Evolutionary conservation across 371 early-diverging fungal genomes (phyloP), one percentile per base, ranked within the genome.

Genomic region (Actinomortierella ambigua): DNA sequence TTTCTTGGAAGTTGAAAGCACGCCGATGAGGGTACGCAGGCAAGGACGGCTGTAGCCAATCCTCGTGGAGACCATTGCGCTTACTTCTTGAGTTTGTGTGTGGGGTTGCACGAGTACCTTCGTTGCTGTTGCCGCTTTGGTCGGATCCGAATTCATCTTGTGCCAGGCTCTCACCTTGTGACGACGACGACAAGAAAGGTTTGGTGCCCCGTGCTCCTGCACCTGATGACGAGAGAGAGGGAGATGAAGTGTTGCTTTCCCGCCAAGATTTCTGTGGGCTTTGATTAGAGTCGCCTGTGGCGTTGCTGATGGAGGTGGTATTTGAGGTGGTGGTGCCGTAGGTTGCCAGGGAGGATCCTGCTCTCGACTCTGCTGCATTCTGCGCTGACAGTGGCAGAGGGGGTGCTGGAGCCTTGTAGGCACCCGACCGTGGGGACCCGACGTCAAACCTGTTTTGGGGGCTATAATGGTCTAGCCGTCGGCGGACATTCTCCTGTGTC

Each of bases 371-470:
- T n/a, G n/a, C n/a, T n/a, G n/a, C n/a, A n/a, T n/a, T n/a, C n/a
- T n/a, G 62, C 20, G 54, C 50, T 23, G 59, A 50, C 20, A 18
- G 8, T 1, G 73, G 71, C 6, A 62, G 41, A 9, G 60, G 46
- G 2, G 71, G 71, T 29, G 57, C 65, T 5, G 62, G 65, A 2
- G 71, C 71, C 17, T 44, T 65, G 53, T 71, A 71, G 0, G 71
- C 71, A 11, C 71, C 66, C 1, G 53, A 49, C 23, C 63, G 51
- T 3, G 54, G 59, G 0, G 58, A 59, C 13, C 56, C 64, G 14
- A 52, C 15, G 39, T 50, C 46, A 13, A 29, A 24, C 29, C 39
- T 42, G 13, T 48, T 18, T 1, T 8, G 42, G 1, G 34, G 27
- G 28, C 60, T 53, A 8, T 24, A 18, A 3, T 48, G 48, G 20